Base-by-base conservation (phyloP, 139 green algal species). In the Astrephomene gubernaculifera region DNA sequence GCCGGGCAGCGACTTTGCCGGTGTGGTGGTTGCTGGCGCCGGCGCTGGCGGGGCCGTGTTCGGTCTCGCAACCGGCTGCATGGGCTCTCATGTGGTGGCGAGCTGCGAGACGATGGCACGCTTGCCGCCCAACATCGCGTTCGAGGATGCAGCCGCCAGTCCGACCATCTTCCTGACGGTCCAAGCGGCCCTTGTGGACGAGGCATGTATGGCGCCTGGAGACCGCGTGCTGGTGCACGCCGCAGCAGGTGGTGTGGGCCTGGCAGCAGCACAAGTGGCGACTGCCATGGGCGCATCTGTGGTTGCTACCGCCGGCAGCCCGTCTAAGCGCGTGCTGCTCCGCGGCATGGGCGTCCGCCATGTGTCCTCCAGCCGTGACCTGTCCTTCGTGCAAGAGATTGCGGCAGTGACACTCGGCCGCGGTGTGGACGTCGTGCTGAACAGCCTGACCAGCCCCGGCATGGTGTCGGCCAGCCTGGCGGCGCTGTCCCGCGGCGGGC, bases 391-490 rank as follows among this genome's bases (percentile, higher is more conserved):
- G 14, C 82, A 91, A 27, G 90, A 95, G 41, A 25, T 86, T 45
- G 25, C 49, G 65, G 12, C 27, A 1, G 79, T 54, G 19, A 70
- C 79, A 14, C 57, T 9, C 49, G 60, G 61, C 31, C 64, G 79
- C 33, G 92, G 93, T 44, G 90, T 90, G 14, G 49, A 89, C 64
- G 91, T 92, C 35, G 80, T 91, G 29, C 75, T 97, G 29, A 98
- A 98, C 92, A 96, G 90, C 25, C 90, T 98, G 69, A 98, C 95
- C 25, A 94, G 88, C 35, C 90, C 94, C 8, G 95, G 95, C 87
- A 95, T 97, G 89, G 93, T 98, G 36, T 86, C 88, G 1, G 95
- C 89, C 29, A 93, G 91, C 27, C 70, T 97, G 52, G 88, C 94
- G 24, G 36, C 49, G 8, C 71, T 97, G 41, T 63, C 39, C 43